A percentile compares a stretch with the other conserved stretches of the same genome.
phyloP scores from a whole-genome alignment of 2,329 filamentous ascomycete genomes.

The Purpureocillium takamizusanense region DNA sequence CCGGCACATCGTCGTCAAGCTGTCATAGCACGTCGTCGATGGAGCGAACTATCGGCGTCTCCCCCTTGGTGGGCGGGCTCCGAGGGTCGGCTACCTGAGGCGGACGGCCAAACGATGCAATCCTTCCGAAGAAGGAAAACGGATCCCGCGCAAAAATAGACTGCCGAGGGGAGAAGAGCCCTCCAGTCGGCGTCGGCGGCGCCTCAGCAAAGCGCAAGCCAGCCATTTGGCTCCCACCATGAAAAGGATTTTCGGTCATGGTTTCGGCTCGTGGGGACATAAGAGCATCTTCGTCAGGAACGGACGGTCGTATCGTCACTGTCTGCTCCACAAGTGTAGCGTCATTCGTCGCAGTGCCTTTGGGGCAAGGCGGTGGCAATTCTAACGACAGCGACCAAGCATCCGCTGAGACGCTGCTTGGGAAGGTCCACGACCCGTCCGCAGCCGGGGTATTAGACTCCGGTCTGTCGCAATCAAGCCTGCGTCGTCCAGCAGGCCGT shows the following conservation, averaged over 20 bases:
- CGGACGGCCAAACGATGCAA: constrained; percentile 36
- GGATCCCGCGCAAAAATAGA: constrained; percentile 45
- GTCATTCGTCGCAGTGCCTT: constrained; percentile 7
- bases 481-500: constrained; percentile 23
- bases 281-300: constrained; percentile 42
- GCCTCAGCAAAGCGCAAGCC: constrained; percentile 45
- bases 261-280: constrained; percentile 65
- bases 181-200: constrained; percentile 41
- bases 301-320: constrained; percentile 23
- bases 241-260: constrained; percentile 62
- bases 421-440: too few species aligned
- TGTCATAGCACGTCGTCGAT: constrained; percentile 67
- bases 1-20: background rate
- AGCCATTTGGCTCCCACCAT: constrained; percentile 31
- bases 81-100: constrained; percentile 53
- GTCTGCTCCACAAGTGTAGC: constrained; percentile 21
- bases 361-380: too few species aligned
- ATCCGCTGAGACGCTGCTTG: constrained; percentile 2
- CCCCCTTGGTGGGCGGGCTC: constrained; percentile 65
- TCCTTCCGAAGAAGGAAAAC: constrained; percentile 40
- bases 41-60: constrained; percentile 65
- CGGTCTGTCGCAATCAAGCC: constrained; percentile 18
- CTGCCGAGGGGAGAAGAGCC: constrained; percentile 43
- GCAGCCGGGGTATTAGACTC: constrained; percentile 1
- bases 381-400: constrained; percentile 8